Conservation (phyloP, 2,329 filamentous ascomycete genomes). For the Truncatella angustata region DNA sequence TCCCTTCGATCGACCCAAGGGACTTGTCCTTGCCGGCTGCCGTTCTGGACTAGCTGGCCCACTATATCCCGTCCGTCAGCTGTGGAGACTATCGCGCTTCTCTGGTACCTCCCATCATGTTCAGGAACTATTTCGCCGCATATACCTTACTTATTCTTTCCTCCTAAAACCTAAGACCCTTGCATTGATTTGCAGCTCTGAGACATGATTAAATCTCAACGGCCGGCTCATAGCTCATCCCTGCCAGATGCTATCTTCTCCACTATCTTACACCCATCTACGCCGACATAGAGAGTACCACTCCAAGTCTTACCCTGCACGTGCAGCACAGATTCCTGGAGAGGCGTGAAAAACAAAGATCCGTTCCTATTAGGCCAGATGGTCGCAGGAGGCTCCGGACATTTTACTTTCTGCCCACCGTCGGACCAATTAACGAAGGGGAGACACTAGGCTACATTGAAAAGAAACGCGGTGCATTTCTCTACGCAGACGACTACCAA, state of each 20-base stretch:
- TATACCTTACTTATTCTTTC: background rate
- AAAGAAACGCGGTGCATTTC: slow-evolving; percentile 2
- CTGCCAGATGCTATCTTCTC: background rate
- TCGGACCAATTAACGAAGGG: background rate
- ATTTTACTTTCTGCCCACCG: slow-evolving; percentile 7
- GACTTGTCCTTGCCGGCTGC: background rate
- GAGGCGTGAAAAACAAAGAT: slow-evolving; percentile 10
- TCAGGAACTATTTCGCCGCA: background rate
- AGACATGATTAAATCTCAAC: slow-evolving; percentile 9
- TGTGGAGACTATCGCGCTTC: slow-evolving; percentile 4
- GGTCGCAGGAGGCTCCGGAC: slow-evolving; percentile 1
- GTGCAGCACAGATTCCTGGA: slow-evolving; percentile 14
- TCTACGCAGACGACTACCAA: slow-evolving; percentile 3
- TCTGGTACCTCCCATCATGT: too few relatives aligned
- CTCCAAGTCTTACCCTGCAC: slow-evolving; percentile 20
- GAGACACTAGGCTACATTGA: background rate
- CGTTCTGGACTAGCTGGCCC: background rate
- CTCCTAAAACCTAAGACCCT: slow-evolving; percentile 2
- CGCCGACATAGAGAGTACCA: slow-evolving; percentile 1
- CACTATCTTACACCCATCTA: background rate
- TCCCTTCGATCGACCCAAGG: slow-evolving; percentile 4
- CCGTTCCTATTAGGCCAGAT: background rate
- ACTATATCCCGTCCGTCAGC: slow-evolving; percentile 2
- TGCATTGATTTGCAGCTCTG: slow-evolving; percentile 7
- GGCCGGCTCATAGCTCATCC: slow-evolving; percentile 6